phyloP scores from a whole-genome alignment of 1,284 basidiomycete species.

The Ganoderma meredithae region DNA sequence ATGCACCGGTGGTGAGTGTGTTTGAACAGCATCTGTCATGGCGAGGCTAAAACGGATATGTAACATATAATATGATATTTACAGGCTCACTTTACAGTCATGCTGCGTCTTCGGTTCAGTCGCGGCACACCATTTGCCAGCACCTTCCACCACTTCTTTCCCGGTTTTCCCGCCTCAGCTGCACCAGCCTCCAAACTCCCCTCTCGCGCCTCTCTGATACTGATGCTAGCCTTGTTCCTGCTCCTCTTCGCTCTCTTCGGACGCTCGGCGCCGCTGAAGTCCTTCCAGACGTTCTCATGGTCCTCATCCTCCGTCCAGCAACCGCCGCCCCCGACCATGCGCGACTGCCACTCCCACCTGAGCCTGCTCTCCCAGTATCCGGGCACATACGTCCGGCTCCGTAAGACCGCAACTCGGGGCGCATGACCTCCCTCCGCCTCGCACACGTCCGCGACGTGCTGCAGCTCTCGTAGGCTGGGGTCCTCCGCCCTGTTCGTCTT shows the following conservation, averaged over 20 bases:
- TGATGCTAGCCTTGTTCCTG: slow-evolving; percentile 9
- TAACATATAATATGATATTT: not conserved
- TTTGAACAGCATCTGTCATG: not conserved
- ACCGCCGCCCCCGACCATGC: slow-evolving; percentile 24
- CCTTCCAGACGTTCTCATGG: slow-evolving; percentile 26
- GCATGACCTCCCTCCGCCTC: slow-evolving; percentile 3
- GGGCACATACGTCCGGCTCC: slow-evolving; percentile 17
- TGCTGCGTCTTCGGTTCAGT: not conserved
- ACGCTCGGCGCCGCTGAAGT: slow-evolving; percentile 5
- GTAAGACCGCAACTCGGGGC: slow-evolving; percentile 17
- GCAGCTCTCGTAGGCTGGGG: slow-evolving; percentile 15
- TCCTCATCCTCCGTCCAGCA: slow-evolving; percentile 29
- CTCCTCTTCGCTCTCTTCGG: slow-evolving; percentile 5
- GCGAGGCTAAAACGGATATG: not conserved
- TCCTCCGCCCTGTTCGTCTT: slow-evolving; percentile 11
- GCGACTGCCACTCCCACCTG: slow-evolving; percentile 26
- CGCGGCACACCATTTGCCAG: slow-evolving; percentile 16
- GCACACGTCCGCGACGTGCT: slow-evolving; percentile 17
- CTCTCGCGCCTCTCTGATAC: slow-evolving; percentile 5
- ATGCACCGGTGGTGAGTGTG: not conserved
- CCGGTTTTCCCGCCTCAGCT: not conserved
- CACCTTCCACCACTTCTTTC: slow-evolving; percentile 22
- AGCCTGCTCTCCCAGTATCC: slow-evolving; percentile 27
- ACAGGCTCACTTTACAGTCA: slow-evolving; percentile 8
- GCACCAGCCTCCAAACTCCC: not conserved